A percentile compares a stretch with the other conserved stretches of the same genome.
phyloP scores from a whole-genome alignment of 192 early-diverging fungal species.

The Irineochytrium annulatum region DNA sequence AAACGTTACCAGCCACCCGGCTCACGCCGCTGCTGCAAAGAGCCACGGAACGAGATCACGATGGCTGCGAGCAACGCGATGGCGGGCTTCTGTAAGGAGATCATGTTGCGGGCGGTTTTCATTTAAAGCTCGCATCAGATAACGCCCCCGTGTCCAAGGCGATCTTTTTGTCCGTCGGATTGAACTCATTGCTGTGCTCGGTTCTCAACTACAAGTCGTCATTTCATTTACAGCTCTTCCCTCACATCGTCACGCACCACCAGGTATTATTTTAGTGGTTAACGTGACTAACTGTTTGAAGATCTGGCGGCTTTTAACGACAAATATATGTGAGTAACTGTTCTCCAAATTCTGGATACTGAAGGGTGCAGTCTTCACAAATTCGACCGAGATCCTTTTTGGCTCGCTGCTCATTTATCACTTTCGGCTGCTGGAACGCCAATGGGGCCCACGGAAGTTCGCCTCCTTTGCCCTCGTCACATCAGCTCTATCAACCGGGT shows the following conservation, averaged over 20 bases:
- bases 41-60: too few species aligned
- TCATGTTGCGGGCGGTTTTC: not conserved
- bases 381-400: constrained; percentile 35
- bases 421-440: constrained; percentile 35
- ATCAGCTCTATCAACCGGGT: constrained; percentile 15
- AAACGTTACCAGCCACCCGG: too few species aligned
- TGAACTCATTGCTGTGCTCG: constrained; percentile 29
- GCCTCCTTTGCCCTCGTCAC: constrained; percentile 24
- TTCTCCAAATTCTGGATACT: not conserved
- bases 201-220: constrained; percentile 14
- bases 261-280: constrained; percentile 23
- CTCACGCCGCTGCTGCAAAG: too few species aligned
- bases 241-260: constrained; percentile 21
- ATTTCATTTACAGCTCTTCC: constrained; percentile 11
- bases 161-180: constrained; percentile 28
- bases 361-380: constrained; percentile 24
- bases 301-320: constrained; percentile 23
- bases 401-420: constrained; percentile 36
- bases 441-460: constrained; percentile 34
- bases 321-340: constrained; percentile 4
- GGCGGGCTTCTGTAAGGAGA: constrained; percentile 1
- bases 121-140: not conserved
- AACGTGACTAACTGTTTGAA: constrained; percentile 7
- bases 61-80: too few species aligned
- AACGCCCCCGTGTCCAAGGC: constrained; percentile 45